Conservation (phyloP, 768 basidiomycete genomes). For the Auriscalpium vulgare region DNA sequence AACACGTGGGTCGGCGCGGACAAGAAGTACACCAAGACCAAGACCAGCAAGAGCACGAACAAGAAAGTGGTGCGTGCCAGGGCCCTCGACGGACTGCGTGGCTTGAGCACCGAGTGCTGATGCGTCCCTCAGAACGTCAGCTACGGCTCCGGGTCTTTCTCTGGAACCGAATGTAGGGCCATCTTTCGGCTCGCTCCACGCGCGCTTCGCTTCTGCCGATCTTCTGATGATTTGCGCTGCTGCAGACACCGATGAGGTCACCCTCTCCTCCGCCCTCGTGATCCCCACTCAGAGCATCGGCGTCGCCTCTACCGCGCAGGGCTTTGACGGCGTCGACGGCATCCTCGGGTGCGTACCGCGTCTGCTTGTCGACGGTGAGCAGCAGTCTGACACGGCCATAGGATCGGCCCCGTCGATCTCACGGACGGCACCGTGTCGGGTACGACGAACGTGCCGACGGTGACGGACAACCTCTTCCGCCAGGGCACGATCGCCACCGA, state of each 20-base stretch:
- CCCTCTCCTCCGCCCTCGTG: constrained; percentile 3
- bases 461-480: constrained; percentile 26
- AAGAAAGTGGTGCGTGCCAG: constrained; percentile 25
- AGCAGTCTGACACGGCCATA: neutral
- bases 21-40: constrained; percentile 36
- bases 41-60: constrained; percentile 35
- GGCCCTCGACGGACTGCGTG: neutral
- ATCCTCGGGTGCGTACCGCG: constrained; percentile 23
- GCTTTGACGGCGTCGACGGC: constrained; percentile 29
- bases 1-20: constrained; percentile 54
- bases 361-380: neutral
- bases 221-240: neutral
- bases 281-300: constrained; percentile 29
- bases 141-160: constrained; percentile 8
- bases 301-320: constrained; percentile 20
- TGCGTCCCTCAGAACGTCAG: neutral
- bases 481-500: constrained; percentile 18
- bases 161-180: constrained; percentile 8
- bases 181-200: constrained; percentile 13
- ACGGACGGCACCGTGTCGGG: constrained; percentile 20
- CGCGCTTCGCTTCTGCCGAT: constrained; percentile 24
- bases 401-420: constrained; percentile 26
- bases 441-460: constrained; percentile 17
- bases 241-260: constrained; percentile 8
- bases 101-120: constrained; percentile 16